phyloP scores from a whole-genome alignment of 345 rosid species.

The Mercurialis annua region DNA sequence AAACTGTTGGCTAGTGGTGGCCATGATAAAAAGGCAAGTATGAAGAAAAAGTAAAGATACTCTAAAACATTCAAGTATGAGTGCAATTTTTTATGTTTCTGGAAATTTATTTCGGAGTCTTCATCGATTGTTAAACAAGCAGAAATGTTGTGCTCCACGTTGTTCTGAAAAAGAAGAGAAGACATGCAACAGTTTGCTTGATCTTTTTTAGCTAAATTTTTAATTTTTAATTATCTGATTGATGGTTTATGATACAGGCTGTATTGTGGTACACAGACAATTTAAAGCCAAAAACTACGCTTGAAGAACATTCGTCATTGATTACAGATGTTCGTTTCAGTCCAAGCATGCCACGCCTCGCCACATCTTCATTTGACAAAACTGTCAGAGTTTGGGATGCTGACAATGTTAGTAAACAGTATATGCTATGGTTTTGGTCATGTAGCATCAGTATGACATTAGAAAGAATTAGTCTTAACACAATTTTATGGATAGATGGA shows the following conservation, averaged over 20 bases:
- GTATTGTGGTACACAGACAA: constrained; percentile 76
- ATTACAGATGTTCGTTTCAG: constrained; percentile 96
- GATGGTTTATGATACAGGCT: constrained; percentile 50
- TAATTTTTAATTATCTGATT: not conserved
- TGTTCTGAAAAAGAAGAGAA: not conserved
- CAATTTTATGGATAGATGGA: not conserved
- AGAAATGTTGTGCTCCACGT: not conserved
- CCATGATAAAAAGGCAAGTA: constrained; percentile 86
- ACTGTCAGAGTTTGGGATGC: constrained; percentile 99
- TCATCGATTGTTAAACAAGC: not conserved
- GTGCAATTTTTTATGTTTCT: not conserved
- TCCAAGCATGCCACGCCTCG: constrained; percentile 83
- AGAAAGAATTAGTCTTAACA: not conserved
- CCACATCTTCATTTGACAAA: constrained; percentile 95
- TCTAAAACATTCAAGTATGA: not conserved
- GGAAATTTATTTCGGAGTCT: not conserved
- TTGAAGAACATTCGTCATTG: constrained; percentile 74
- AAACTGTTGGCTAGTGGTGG: constrained; percentile 96
- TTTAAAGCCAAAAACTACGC: constrained; percentile 66
- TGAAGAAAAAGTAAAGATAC: not conserved
- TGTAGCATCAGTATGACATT: not conserved
- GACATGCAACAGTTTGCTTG: not conserved
- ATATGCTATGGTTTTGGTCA: constrained; percentile 4
- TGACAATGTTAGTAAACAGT: constrained; percentile 62
- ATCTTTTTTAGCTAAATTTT: not conserved